Conservation (phyloP, 2,329 filamentous ascomycete species). For the Botryotinia globosa region DNA sequence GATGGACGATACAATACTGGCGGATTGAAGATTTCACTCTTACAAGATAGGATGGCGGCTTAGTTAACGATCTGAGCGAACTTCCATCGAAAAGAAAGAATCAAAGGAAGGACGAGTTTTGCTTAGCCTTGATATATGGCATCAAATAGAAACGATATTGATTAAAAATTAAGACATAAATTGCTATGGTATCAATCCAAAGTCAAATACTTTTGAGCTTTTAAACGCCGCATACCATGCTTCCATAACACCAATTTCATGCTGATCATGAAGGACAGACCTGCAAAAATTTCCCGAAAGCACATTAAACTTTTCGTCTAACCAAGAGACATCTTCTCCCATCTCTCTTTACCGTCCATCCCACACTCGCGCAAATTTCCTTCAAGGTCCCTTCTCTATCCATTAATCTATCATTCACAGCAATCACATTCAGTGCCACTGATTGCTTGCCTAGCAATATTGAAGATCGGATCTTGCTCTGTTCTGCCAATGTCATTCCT, state of each 20-base stretch:
- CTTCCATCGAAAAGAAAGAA: not conserved
- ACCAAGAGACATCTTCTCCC: slow-evolving; percentile 16
- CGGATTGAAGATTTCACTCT: not conserved
- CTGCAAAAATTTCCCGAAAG: not conserved
- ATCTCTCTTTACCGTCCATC: slow-evolving; percentile 20
- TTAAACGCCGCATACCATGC: not conserved
- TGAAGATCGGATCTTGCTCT: slow-evolving; percentile 23
- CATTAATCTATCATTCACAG: slow-evolving; percentile 21
- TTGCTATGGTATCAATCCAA: not conserved
- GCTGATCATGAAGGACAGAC: not conserved
- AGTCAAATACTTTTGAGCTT: slow-evolving; percentile 6
- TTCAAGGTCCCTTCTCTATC: slow-evolving; percentile 16
- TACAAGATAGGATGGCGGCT: not conserved
- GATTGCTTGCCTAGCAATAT: slow-evolving; percentile 25
- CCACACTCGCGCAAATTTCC: slow-evolving; percentile 16
- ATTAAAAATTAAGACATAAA: slow-evolving; percentile 5
- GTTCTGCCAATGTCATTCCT: slow-evolving; percentile 22
- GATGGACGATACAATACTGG: not conserved
- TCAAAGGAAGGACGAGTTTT: not conserved
- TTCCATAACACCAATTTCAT: not conserved
- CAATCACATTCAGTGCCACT: slow-evolving; percentile 22
- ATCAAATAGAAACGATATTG: not conserved
- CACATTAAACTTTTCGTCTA: not conserved
- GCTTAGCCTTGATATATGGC: not conserved
- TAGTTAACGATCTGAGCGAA: not conserved